phyloP scores from a whole-genome alignment of 148 eudicot genomes.

The Amaranthus hypochondriacus region DNA sequence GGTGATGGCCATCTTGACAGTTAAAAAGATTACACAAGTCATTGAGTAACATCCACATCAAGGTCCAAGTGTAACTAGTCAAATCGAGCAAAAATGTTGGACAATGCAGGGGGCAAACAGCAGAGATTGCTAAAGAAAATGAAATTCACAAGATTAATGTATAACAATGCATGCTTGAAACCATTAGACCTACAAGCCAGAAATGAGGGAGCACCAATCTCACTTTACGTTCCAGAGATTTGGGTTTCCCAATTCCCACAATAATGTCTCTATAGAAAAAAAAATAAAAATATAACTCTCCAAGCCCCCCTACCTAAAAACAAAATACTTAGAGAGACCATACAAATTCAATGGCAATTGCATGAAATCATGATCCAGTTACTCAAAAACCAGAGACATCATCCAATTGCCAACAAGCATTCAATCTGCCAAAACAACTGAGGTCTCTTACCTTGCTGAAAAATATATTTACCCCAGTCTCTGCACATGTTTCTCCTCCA shows the following conservation, averaged over 20 bases:
- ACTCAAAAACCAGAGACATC: background rate
- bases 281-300: background rate
- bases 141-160: background rate
- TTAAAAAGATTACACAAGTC: too few relatives aligned
- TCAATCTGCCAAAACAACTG: background rate
- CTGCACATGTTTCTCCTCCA: slow-evolving; percentile 99
- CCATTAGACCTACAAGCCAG: too few relatives aligned
- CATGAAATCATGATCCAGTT: background rate
- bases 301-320: background rate
- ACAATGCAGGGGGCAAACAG: background rate
- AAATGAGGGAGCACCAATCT: too few relatives aligned
- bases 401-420: background rate
- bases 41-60: too few relatives aligned
- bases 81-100: background rate
- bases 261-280: background rate
- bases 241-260: background rate
- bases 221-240: too few relatives aligned
- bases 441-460: slow-evolving; percentile 64
- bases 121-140: background rate
- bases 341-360: background rate
- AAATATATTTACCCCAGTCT: slow-evolving; percentile 78
- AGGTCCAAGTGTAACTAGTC: background rate
- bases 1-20: too few relatives aligned
- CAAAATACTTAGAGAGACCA: background rate
- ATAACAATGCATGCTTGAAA: background rate